Percentiles rank a stretch among this genome's conserved stretches.
These are phyloP conservation scores for Cotoneaster glaucophyllus DNA, from an alignment of 306 rosid genomes.

Conservation along the genomic window DNA sequence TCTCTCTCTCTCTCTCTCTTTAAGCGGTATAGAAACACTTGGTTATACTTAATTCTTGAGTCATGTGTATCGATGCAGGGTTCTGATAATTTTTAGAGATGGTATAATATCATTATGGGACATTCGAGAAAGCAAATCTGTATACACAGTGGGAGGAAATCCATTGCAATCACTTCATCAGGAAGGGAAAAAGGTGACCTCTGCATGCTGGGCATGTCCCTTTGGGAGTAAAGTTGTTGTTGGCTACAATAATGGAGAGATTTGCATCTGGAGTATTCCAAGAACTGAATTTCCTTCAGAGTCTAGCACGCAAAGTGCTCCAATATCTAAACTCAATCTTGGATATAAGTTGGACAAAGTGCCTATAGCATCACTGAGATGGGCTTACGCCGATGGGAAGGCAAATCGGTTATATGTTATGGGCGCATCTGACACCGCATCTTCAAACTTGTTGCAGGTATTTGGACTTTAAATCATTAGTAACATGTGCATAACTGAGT, in stretches of 20 bases:
- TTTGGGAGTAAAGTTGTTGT: conserved; percentile 73
- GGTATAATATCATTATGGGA: conserved; percentile 69
- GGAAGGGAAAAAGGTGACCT: conserved; percentile 69
- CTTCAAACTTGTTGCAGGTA: conserved; percentile 67
- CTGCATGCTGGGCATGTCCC: conserved; percentile 90
- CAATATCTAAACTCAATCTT: conserved; percentile 62
- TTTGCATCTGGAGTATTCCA: conserved; percentile 69
- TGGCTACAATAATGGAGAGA: conserved; percentile 86
- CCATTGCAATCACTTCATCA: conserved; percentile 34
- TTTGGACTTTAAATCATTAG: background rate
- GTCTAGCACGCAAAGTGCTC: conserved; percentile 37
- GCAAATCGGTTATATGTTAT: conserved; percentile 64
- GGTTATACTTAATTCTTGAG: background rate
- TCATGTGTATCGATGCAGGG: conserved; percentile 38
- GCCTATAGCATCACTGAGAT: conserved; percentile 59
- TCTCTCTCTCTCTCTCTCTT: background rate
- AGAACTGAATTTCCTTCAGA: conserved; percentile 28
- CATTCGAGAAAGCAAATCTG: conserved; percentile 52
- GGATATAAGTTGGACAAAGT: conserved; percentile 74
- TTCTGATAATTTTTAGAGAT: conserved; percentile 55
- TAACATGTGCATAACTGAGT: background rate
- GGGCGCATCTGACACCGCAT: conserved; percentile 53
- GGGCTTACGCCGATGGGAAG: conserved; percentile 73
- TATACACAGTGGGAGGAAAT: conserved; percentile 57
- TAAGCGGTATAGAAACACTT: background rate